Evolutionary conservation across 2,329 filamentous ascomycete genomes (phyloP).

Genomic region (Plectosphaerella sp.): DNA sequence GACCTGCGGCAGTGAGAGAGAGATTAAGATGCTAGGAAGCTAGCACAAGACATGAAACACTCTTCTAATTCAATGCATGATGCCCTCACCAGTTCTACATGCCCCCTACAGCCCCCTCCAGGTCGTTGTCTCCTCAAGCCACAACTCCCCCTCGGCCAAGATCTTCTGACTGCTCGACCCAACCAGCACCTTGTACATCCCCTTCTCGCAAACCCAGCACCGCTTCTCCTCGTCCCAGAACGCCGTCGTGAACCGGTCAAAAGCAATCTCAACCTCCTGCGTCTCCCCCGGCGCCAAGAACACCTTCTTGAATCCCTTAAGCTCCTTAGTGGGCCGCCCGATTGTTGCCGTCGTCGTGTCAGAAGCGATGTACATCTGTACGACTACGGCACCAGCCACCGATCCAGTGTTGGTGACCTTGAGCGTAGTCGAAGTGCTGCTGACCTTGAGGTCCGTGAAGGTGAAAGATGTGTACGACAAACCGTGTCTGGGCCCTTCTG

Average conservation of each 20-base stretch:
- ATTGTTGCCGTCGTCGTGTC: conserved; percentile 25
- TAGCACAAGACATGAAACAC: no score
- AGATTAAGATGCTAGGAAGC: no score
- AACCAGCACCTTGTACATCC: neutral
- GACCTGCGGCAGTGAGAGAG: no score
- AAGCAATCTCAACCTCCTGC: conserved; percentile 45
- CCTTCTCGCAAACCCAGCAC: neutral
- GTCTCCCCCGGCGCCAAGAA: conserved; percentile 54
- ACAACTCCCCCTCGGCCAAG: neutral
- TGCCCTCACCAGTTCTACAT: no score
- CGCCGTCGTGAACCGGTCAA: conserved; percentile 29
- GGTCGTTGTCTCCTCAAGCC: neutral
- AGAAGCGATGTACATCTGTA: conserved; percentile 53
- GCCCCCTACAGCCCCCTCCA: neutral
- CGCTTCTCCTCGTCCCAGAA: conserved; percentile 47
- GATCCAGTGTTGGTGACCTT: conserved; percentile 7
- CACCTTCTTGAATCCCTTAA: conserved; percentile 64
- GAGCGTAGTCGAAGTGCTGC: conserved; percentile 28
- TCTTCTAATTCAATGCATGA: no score
- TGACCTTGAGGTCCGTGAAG: conserved; percentile 45
- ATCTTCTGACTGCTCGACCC: neutral
- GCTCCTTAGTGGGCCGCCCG: conserved; percentile 54
- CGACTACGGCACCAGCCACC: conserved; percentile 27
- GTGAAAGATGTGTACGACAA: conserved; percentile 71
- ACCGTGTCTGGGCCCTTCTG: conserved; percentile 44